Conservation (phyloP, 129 eudicot genomes). For the Kitagawia praeruptora region DNA sequence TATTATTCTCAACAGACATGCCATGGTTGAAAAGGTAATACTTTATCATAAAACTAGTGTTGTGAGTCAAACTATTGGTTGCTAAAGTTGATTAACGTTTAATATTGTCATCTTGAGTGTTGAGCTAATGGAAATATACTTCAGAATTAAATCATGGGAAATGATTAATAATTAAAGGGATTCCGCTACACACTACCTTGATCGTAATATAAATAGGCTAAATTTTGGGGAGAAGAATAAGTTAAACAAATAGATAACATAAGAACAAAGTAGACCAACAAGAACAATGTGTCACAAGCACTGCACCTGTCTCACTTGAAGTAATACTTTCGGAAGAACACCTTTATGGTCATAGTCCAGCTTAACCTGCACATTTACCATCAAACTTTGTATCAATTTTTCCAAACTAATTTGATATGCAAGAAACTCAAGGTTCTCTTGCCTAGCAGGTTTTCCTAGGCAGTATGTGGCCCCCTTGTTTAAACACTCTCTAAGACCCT, state of each 20-base stretch:
- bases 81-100: not conserved
- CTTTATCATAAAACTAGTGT: not conserved
- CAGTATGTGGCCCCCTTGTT: not conserved
- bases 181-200: not conserved
- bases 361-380: conserved; percentile 46
- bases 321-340: conserved; percentile 77
- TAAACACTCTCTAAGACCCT: too few relatives aligned
- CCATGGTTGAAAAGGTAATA: not conserved
- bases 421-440: not conserved
- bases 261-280: not conserved
- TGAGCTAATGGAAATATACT: not conserved
- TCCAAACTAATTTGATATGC: not conserved
- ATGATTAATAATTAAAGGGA: not conserved
- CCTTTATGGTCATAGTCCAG: conserved; percentile 70
- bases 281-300: not conserved
- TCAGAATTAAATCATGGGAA: not conserved
- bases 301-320: conserved; percentile 76
- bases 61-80: not conserved
- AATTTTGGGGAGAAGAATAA: not conserved
- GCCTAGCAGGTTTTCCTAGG: not conserved
- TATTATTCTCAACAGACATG: not conserved
- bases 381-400: not conserved
- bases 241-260: not conserved
- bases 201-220: not conserved
- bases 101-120: not conserved